Conservation (phyloP, 805 yeast species). For the Hyphopichia homilentoma region DNA sequence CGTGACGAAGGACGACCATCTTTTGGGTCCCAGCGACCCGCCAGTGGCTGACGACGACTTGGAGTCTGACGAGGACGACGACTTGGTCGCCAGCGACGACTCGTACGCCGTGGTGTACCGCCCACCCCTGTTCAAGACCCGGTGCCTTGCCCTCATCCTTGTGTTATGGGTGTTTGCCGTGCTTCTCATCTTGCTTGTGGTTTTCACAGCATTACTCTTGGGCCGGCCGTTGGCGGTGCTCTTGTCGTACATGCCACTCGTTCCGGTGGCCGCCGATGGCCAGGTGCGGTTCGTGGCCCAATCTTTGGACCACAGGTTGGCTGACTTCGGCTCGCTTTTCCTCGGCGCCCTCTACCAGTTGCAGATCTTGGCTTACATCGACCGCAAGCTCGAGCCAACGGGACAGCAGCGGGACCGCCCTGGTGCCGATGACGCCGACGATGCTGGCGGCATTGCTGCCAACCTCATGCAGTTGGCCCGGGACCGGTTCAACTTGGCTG, state of each 20-base stretch:
- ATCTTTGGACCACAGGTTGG: constrained; percentile 15
- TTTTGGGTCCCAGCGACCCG: constrained; percentile 26
- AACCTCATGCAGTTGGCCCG: too few species aligned
- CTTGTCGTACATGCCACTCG: background rate
- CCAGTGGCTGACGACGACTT: constrained; percentile 13
- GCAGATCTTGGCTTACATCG: too few species aligned
- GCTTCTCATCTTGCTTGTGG: constrained; percentile 19
- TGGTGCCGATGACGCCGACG: too few species aligned
- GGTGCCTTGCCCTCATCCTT: constrained; percentile 50
- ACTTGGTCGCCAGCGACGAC: constrained; percentile 30
- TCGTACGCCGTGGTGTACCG: constrained; percentile 75
- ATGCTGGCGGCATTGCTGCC: too few species aligned
- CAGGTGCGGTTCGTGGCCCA: background rate
- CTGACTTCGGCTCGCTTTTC: constrained; percentile 15
- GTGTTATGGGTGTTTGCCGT: constrained; percentile 47
- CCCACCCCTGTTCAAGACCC: constrained; percentile 69
- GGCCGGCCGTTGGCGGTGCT: constrained; percentile 22
- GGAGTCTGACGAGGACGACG: constrained; percentile 39
- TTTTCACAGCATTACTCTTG: constrained; percentile 18
- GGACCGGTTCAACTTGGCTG: too few species aligned
- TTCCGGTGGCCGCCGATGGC: background rate
- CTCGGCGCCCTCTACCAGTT: too few species aligned
- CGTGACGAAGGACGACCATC: constrained; percentile 74
- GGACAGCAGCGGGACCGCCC: too few species aligned
- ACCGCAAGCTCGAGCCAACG: too few species aligned